These are phyloP conservation scores for Leptographium radiaticola DNA, from an alignment of 2,329 filamentous ascomycete genomes.

Conservation along the genomic window DNA sequence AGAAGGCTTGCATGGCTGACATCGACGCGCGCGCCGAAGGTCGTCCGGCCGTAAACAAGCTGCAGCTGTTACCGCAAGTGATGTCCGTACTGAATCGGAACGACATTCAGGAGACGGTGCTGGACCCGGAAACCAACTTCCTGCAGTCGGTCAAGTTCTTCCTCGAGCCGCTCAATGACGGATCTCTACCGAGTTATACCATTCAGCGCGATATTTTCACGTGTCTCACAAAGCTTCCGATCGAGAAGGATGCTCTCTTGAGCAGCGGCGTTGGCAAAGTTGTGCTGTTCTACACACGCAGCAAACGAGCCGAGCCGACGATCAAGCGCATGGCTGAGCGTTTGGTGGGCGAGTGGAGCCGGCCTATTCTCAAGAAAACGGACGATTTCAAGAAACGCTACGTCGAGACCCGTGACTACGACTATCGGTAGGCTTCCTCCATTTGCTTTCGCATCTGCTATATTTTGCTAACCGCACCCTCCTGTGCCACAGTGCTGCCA, in stretches of 20 bases:
- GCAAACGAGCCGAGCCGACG: conserved; percentile 70
- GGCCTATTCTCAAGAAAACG: conserved; percentile 83
- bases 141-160: conserved; percentile 94
- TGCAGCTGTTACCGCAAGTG: conserved; percentile 87
- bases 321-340: conserved; percentile 93
- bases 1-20: conserved; percentile 75
- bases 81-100: conserved; percentile 80
- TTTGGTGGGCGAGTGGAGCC: conserved; percentile 88
- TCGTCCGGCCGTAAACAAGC: conserved; percentile 78
- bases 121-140: conserved; percentile 92
- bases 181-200: conserved; percentile 87
- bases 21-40: conserved; percentile 67
- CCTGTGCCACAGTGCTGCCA: conserved; percentile 32
- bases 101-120: conserved; percentile 68
- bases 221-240: conserved; percentile 65
- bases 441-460: background rate
- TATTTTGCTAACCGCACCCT: background rate
- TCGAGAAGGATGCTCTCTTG: conserved; percentile 80
- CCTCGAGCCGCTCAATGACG: conserved; percentile 87
- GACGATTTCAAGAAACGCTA: conserved; percentile 87
- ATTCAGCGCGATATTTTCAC: conserved; percentile 92
- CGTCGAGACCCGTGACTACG: conserved; percentile 49
- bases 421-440: conserved; percentile 40
- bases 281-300: conserved; percentile 92
- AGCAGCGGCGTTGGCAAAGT: conserved; percentile 94